phyloP scores from a whole-genome alignment of 1,284 basidiomycete species.

The Fomitopsis pinicola region DNA sequence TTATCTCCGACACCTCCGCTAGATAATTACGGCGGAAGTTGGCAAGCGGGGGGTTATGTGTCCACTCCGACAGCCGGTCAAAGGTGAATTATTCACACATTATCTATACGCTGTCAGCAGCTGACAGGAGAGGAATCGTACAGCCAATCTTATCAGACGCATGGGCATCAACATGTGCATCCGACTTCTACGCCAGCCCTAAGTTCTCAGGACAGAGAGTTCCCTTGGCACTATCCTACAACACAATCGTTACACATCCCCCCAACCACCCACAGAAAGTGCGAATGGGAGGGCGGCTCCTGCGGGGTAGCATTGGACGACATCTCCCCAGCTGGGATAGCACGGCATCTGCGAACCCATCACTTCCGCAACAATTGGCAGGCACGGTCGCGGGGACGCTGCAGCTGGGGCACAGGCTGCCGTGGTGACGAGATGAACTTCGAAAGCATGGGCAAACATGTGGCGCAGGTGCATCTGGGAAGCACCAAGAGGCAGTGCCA shows the following conservation, averaged over 20 bases:
- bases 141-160: background rate
- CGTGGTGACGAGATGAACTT: conserved; percentile 2
- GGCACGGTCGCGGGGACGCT: background rate
- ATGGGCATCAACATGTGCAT: background rate
- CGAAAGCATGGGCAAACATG: conserved; percentile 5
- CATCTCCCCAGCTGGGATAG: background rate
- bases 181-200: background rate
- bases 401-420: conserved; percentile 1
- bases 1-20: background rate
- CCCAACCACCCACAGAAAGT: background rate
- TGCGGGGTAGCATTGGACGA: conserved; percentile 1
- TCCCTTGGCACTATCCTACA: background rate
- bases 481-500: background rate
- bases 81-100: background rate
- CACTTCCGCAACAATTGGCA: conserved; percentile 1
- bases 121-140: background rate
- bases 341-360: background rate
- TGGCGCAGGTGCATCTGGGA: conserved; percentile 5
- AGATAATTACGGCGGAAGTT: background rate
- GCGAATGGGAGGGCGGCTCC: background rate
- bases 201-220: background rate
- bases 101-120: background rate
- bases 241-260: background rate
- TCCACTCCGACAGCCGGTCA: background rate
- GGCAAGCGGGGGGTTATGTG: background rate